Evolutionary conservation across 192 early-diverging fungal species (phyloP), one percentile per base, ranked within the genome.

Genomic region (Coemansia sp.): DNA sequence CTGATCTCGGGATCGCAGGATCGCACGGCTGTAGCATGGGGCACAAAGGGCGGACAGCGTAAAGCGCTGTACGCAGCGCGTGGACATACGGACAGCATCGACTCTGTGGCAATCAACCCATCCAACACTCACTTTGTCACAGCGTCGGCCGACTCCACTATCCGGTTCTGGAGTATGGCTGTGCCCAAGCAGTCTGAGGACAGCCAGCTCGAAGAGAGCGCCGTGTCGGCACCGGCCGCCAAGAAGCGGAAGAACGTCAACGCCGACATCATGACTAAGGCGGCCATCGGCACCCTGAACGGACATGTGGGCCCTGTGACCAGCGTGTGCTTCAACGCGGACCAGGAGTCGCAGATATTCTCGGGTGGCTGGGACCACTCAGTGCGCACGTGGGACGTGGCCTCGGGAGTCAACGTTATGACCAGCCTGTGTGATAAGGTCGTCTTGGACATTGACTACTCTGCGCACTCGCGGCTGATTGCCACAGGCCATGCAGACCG

Each of bases 351-450:
- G 64, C 84, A 83, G 56, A 69, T 98, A 51, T 97, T 90, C 78
- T 89, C 89, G 62, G 94, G 91, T 72, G 93, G 95, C 66, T 93
- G 90, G 89, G 97, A 99, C 85, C 95, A 99, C 77, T 91, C 94
- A 42, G 85, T 97, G 50, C 85, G 95, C 63, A 78, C 86, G 13
- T 99, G 97, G 95, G 93, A 99, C 72, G 81, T 96, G 44, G 90
- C 92, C 41, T 77, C 85, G 34, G 86, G 88, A 45, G 84, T 89
- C 19, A 94, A 94, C 68, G 62, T 88, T 37, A 68, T 84, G 9
- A 93, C 94, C 19, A 94, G 91, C 83, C 89, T 93, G 89, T 97
- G 94, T 70, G 97, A 97, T 72, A 92, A 92, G 71, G 91, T 92
- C 1, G 86, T 95, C 36, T 79, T 90, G 45, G 88, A 74, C 36